Percentiles rank a stretch among this genome's conserved stretches.
These are phyloP conservation scores for Aspergillus steynii DNA, from an alignment of 495 filamentous ascomycete genomes.

Conservation along the genomic window DNA sequence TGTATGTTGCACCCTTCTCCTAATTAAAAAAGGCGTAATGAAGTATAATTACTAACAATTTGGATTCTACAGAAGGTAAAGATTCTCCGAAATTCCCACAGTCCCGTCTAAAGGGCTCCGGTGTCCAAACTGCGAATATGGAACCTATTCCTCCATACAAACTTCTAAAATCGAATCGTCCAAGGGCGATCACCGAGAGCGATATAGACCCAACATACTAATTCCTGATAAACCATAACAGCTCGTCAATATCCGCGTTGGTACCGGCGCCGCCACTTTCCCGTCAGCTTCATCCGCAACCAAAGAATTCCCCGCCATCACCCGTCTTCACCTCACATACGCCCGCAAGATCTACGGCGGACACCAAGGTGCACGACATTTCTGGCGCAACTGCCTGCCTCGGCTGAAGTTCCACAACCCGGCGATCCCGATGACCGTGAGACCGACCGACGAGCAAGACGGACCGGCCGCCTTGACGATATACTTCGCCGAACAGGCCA, in stretches of 20 bases:
- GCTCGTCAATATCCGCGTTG: conserved; percentile 71
- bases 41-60: conserved; percentile 8
- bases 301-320: conserved; percentile 61
- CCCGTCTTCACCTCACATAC: conserved; percentile 82
- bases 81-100: conserved; percentile 16
- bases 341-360: conserved; percentile 54
- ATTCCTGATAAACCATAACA: conserved; percentile 33
- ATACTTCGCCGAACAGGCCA: conserved; percentile 58
- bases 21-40: background rate
- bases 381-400: conserved; percentile 82
- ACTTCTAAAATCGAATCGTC: background rate
- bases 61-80: conserved; percentile 33
- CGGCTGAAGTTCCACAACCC: conserved; percentile 95
- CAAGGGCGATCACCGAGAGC: background rate
- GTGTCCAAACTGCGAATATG: background rate
- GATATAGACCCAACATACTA: background rate
- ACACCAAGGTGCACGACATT: conserved; percentile 83
- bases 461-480: conserved; percentile 70
- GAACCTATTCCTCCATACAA: background rate
- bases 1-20: conserved; percentile 52
- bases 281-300: conserved; percentile 49
- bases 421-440: conserved; percentile 75
- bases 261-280: conserved; percentile 79
- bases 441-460: conserved; percentile 56
- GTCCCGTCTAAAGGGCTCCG: background rate